Percentiles rank a stretch among this genome's conserved stretches.
phyloP scores from a whole-genome alignment of 2,329 filamentous ascomycete species.

The Penicillium sp. region DNA sequence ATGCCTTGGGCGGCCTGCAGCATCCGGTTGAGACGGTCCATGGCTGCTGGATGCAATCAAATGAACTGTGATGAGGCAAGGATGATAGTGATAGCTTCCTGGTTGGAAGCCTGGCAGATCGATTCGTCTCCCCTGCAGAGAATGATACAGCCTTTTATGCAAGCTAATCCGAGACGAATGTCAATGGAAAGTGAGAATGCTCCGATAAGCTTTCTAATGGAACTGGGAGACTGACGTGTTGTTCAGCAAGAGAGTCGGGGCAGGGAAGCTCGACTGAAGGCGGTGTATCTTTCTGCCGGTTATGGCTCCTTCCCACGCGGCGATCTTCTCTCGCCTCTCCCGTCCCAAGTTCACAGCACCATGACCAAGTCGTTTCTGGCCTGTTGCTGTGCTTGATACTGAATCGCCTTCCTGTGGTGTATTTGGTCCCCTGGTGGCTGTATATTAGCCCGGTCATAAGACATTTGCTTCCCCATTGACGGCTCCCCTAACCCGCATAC shows the following conservation, averaged over 20 bases:
- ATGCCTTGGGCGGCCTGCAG: conserved; percentile 67
- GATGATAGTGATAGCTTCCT: conserved; percentile 28
- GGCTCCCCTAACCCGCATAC: conserved; percentile 15
- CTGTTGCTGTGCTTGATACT: conserved; percentile 9
- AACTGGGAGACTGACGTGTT: conserved; percentile 9
- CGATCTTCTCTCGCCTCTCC: conserved; percentile 26
- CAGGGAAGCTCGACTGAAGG: conserved; percentile 29
- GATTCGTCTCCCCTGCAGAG: conserved; percentile 6
- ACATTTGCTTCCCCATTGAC: conserved; percentile 4
- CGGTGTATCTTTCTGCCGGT: conserved; percentile 26
- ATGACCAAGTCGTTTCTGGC: conserved; percentile 16
- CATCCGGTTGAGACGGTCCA: conserved; percentile 92
- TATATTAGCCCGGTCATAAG: conserved; percentile 5
- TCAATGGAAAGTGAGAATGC: conserved; percentile 6
- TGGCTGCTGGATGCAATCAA: conserved; percentile 42
- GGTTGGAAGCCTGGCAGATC: conserved; percentile 25
- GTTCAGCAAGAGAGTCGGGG: conserved; percentile 9
- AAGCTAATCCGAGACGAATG: background rate
- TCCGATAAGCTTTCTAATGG: conserved; percentile 3
- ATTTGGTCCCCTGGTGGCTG: conserved; percentile 8
- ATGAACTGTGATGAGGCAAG: conserved; percentile 14
- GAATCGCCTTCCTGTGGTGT: conserved; percentile 4
- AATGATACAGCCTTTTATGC: background rate
- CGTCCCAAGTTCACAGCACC: conserved; percentile 18
- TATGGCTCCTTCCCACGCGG: conserved; percentile 20